Base-by-base conservation (phyloP, 495 filamentous ascomycete species). In the Podospora pseudoanserina region DNA sequence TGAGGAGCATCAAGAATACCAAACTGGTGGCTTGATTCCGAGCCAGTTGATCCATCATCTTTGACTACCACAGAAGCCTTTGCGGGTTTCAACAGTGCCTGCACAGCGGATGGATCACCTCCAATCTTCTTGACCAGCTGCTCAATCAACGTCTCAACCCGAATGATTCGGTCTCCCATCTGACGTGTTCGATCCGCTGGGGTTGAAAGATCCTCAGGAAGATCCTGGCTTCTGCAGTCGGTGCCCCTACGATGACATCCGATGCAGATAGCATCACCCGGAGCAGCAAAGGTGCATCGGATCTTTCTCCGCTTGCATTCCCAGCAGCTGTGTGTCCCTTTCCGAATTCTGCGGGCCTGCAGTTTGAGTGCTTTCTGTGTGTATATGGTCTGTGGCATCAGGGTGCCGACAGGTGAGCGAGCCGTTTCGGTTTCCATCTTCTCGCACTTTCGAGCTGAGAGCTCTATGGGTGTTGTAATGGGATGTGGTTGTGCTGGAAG, bases 251-350 rank as follows among this genome's bases (percentile, higher is more conserved):
- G 73, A 30, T 69, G 65, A 66, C 85, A 86, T 19, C 77, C 77
- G 55, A 75, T 72, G 66, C 85, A 87, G 55, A 74, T 73, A 18
- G 72, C 58, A 32, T 80, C 75, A 6, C 66, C 64, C 9, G 72
- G 69, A 4, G 73, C 64, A 28, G 71, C 69, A 65, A 83, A 83
- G n/a, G 72, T 80, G 71, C 84, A 86, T 55, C 77, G 75, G 61
- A 81, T 77, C 65, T 86, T 86, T 2, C 82, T 78, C 61, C 78
- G 80, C 64, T 83, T 83, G 73, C 84, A 85, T 67, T 84, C 83
- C 82, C 82, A 85, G 68, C 83, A 86, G 65, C 81, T 83, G 16
- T 74, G 78, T 1, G 82, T 85, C 15, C 84, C 83, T 66, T 84
- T 86, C 20, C 82, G 79, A 44, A 84, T 58, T 26, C 55, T 58